Evolutionary conservation across 345 rosid genomes (phyloP), one percentile per base, ranked within the genome.

Genomic region (Clausena lansium): DNA sequence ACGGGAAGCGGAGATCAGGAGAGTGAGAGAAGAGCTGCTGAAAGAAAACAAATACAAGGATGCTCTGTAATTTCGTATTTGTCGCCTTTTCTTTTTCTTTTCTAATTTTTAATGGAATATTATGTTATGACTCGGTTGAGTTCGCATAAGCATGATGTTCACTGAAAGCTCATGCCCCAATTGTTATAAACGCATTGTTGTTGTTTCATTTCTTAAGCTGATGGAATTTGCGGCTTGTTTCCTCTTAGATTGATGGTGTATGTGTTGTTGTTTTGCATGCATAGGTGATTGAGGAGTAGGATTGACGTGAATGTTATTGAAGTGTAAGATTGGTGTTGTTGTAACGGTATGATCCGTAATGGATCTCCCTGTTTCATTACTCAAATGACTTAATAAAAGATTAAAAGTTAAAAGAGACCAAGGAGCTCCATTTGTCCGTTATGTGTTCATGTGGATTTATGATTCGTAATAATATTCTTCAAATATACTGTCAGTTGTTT

Each of bases 1-100:
- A 86, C 86, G 73, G 76, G 90, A 85, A 83, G 92, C 85, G 33
- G 88, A 87, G 84, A 82, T 89, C 59, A 89, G 77, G 82, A 84
- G 87, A 47, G 87, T 88, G 61, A 85, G 91, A 79, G 89, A 85
- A 76, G 87, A 91, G 86, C 67, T 89, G 80, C 77, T 84, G 57
- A 85, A 70, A 71, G 82, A 85, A 47, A 88, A 88, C 73, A 88
- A 82, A 76, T 69, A 87, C 39, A 87, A 76, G 66, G 89, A 88
- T 76, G 67, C 86, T 68, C 74, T 76, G 35, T 59, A 73, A 58
- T 47, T 73, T 41, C 60, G n/a, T n/a, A n/a, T n/a, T n/a, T n/a
- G n/a, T n/a, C n/a, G n/a, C n/a, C n/a, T n/a, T n/a, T n/a, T n/a
- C n/a, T n/a, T n/a, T n/a, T n/a, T n/a, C 58, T 55, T 35, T 58